Conservation (phyloP, 805 yeast species). For the Middelhovenomyces tepae region DNA sequence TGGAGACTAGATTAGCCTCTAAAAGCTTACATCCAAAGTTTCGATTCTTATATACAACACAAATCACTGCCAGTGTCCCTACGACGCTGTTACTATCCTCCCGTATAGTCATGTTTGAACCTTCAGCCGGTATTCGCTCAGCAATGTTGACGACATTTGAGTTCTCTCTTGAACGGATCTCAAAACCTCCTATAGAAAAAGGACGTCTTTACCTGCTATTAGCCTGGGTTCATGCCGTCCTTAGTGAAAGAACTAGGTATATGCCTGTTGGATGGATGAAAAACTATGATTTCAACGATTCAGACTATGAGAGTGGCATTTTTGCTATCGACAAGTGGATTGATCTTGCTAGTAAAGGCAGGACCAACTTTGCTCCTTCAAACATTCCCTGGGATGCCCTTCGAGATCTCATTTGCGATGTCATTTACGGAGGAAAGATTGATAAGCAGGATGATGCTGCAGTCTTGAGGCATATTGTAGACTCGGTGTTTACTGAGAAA, state of each 20-base stretch:
- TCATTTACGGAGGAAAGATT: conserved; percentile 51
- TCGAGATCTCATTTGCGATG: conserved; percentile 39
- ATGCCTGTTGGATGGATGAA: conserved; percentile 56
- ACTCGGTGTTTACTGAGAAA: conserved; percentile 9
- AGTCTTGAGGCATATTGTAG: conserved; percentile 14
- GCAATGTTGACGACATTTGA: conserved; percentile 35
- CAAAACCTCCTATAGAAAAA: conserved; percentile 34
- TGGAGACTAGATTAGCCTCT: conserved; percentile 40
- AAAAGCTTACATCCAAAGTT: conserved; percentile 30
- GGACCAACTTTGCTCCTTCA: conserved; percentile 37
- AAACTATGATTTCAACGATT: conserved; percentile 60
- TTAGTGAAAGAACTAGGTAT: conserved; percentile 50
- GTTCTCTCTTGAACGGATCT: conserved; percentile 13
- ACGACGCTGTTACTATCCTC: conserved; percentile 46
- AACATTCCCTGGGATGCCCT: conserved; percentile 48
- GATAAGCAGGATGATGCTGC: conserved; percentile 17
- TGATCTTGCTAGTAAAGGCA: conserved; percentile 15
- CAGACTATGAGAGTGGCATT: conserved; percentile 52
- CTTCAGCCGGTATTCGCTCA: conserved; percentile 48
- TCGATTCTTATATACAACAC: conserved; percentile 60
- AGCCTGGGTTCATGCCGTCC: conserved; percentile 62
- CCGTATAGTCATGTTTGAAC: conserved; percentile 52
- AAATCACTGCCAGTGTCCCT: conserved; percentile 41
- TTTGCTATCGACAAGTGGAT: conserved; percentile 37
- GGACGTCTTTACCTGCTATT: conserved; percentile 43